Conservation (phyloP, 257 asterid species). For the Knoxia roxburghii region DNA sequence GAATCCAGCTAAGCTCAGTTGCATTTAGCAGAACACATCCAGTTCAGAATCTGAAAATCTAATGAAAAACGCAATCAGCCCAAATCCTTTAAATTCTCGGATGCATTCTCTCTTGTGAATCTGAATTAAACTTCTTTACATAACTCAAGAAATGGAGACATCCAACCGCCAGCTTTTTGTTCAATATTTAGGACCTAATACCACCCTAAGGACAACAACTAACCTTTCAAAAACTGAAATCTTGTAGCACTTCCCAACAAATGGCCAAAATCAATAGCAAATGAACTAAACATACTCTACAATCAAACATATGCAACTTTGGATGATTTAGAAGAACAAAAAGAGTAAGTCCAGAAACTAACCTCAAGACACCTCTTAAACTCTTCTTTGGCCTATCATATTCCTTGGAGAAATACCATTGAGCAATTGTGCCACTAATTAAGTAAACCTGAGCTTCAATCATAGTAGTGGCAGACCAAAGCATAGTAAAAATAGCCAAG, state of each 20-base stretch:
- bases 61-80: background rate
- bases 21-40: background rate
- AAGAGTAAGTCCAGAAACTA: slow-evolving; percentile 12
- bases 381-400: slow-evolving; percentile 62
- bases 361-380: slow-evolving; percentile 82
- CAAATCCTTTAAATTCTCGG: background rate
- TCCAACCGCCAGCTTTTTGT: too few relatives aligned
- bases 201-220: too few relatives aligned
- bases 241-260: background rate
- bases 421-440: slow-evolving; percentile 83
- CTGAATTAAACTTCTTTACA: too few relatives aligned
- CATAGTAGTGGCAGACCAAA: slow-evolving; percentile 90
- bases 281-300: background rate
- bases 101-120: background rate
- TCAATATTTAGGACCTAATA: too few relatives aligned
- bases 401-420: slow-evolving; percentile 89
- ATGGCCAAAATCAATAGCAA: background rate
- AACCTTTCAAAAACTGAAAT: too few relatives aligned
- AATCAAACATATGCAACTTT: background rate
- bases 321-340: too few relatives aligned
- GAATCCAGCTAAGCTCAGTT: background rate
- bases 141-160: too few relatives aligned
- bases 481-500: slow-evolving; percentile 78
- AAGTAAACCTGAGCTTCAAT: slow-evolving; percentile 91
- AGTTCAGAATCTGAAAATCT: background rate